Conservation (phyloP, 352 stramenopile species). For the Phytophthora meadii region DNA sequence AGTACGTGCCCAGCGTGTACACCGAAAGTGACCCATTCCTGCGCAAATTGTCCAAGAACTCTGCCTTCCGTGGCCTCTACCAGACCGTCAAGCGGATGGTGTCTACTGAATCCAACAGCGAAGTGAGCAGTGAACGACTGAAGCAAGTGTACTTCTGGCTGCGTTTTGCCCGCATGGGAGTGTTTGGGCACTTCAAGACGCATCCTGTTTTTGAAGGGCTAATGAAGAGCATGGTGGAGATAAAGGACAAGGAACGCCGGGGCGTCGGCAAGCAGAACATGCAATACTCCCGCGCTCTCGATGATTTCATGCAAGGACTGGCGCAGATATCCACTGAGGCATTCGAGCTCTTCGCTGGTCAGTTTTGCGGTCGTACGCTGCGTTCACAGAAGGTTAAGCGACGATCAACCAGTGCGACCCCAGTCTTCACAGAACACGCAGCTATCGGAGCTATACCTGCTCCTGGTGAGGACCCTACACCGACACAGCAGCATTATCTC, state of each 20-base stretch:
- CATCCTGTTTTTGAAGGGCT: constrained; percentile 81
- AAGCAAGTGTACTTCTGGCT: constrained; percentile 76
- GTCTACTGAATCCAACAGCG: constrained; percentile 7
- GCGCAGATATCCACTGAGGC: constrained; percentile 70
- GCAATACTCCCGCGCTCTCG: constrained; percentile 74
- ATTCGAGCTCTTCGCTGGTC: constrained; percentile 77
- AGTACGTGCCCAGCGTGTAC: constrained; percentile 79
- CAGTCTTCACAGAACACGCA: constrained; percentile 13
- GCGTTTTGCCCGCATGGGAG: constrained; percentile 71
- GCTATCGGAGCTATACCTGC: constrained; percentile 1
- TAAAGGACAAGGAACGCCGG: constrained; percentile 84
- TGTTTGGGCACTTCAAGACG: constrained; percentile 75
- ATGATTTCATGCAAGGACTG: constrained; percentile 78
- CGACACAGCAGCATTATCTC: constrained; percentile 43
- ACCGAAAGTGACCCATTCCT: constrained; percentile 82
- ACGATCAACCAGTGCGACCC: constrained; percentile 26
- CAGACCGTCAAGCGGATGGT: constrained; percentile 58
- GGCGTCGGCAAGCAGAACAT: constrained; percentile 89
- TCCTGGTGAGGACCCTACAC: constrained; percentile 8
- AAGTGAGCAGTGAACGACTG: constrained; percentile 25
- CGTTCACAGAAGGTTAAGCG: constrained; percentile 82
- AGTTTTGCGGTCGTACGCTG: constrained; percentile 78
- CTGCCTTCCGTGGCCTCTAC: constrained; percentile 70
- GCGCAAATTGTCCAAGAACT: constrained; percentile 82
- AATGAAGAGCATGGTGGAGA: constrained; percentile 81